phyloP scores from a whole-genome alignment of 148 eudicot genomes.

The Rheum nobile region DNA sequence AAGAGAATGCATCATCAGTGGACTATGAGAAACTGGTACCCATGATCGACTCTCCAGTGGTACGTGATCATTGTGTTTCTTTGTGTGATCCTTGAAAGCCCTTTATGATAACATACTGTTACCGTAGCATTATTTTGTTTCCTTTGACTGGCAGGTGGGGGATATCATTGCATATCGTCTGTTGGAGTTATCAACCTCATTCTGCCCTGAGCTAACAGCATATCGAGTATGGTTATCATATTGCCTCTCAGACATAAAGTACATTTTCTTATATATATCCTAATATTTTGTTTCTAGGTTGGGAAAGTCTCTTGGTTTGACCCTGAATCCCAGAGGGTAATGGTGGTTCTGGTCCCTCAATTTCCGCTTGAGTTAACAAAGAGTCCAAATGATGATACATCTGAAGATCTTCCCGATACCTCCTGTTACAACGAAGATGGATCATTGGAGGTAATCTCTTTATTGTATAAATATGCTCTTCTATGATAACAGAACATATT shows the following conservation, averaged over 20 bases:
- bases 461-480: neutral
- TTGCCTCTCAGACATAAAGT: neutral
- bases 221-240: constrained; percentile 30
- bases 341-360: constrained; percentile 55
- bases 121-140: neutral
- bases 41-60: constrained; percentile 50
- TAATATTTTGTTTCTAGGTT: constrained; percentile 32
- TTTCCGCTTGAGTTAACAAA: constrained; percentile 42
- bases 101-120: neutral
- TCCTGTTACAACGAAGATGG: constrained; percentile 67
- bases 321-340: constrained; percentile 31
- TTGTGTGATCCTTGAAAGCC: neutral
- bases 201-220: constrained; percentile 80
- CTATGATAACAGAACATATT: neutral
- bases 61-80: constrained; percentile 3
- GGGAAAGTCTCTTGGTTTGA: constrained; percentile 52
- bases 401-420: constrained; percentile 36
- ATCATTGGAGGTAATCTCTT: constrained; percentile 65
- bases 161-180: constrained; percentile 84
- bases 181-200: constrained; percentile 73
- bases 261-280: neutral
- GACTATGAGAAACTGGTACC: constrained; percentile 71
- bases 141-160: constrained; percentile 48
- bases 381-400: constrained; percentile 35
- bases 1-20: neutral